Base-by-base conservation (phyloP, 1,284 basidiomycete species). In the Paramarasmius palmivorus region DNA sequence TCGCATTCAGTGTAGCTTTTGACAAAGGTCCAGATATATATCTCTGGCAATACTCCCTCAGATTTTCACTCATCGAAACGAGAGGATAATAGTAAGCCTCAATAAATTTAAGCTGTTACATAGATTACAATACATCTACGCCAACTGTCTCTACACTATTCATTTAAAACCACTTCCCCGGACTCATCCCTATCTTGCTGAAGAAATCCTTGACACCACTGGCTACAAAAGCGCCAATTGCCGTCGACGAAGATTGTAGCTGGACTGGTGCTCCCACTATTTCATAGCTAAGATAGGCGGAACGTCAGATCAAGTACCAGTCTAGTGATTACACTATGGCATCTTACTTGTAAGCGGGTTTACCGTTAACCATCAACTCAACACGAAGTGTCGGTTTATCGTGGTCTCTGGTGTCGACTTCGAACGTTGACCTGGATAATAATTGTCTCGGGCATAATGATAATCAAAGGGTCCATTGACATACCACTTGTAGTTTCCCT, bases 381-480 rank as follows among this genome's bases (percentile, higher is more conserved):
- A 88, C 61, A 29, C 72, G 73, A 14, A 90, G 70, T 3, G 71
- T 73, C 0, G 90, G 90, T 37, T 73, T 71, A 36, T 75, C 67
- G 3, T 71, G 64, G 57, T 87, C 74, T 39, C 79, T 75, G 0
- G 88, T 90, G 65, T 93, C 87, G 25, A 93, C 77, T 65, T 90
- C 88, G 49, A 93, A 78, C 0, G 86, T 73, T 6, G 87, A 83
- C 82, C 84, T 86, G 42, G 5, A 50, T 5, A 45, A 22, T n/a
- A 22, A 53, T 8, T 32, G 37, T 38, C 12, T 25, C 15, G n/a
- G 41, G 34, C 19, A 29, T 6, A 4, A 46, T 35, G 20, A 22
- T 42, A 7, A 14, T 22, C 3, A 35, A 29, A 23, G 12, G 17
- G 25, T 49, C 4, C 12, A 36, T 47, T 22, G 35, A 56, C 73